Evolutionary conservation across 495 filamentous ascomycete species (phyloP), one percentile per base, ranked within the genome.

Genomic region (Penicillium lagena): DNA sequence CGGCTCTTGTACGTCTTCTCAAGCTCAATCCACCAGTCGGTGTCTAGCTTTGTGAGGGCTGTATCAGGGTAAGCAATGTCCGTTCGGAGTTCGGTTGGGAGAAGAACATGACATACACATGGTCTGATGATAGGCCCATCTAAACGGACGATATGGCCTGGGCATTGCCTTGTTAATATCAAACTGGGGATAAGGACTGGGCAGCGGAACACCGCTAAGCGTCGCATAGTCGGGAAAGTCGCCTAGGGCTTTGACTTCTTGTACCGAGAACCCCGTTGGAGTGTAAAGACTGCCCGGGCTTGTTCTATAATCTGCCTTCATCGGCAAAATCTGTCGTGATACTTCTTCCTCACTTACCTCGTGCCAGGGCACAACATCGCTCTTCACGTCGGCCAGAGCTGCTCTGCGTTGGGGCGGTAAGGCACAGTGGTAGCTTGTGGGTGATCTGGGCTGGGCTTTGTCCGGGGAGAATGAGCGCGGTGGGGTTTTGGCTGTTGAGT

Each of bases 11-110:
- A 96, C 12, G 79, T 86, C 29, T 77, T 82, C 50, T 93, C 89
- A 7, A 96, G 73, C 63, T 96, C 90, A 28, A 96, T 75, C 90
- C 90, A 96, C 82, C 85, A 96, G 64, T 94, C 82, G 0, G 83
- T 75, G 52, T 96, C 86, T 54, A 90, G 67, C 45, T 89, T 95
- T 30, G 76, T 82, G 9, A 93, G 65, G 7, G 89, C 89, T 95
- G 46, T 36, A 14, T 36, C 12, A 33, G 35, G 22, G 2, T 22
- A 22, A 22, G 3, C 4, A 22, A 22, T 22, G 22, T 22, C 22
- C 4, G 4, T 22, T 22, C 22, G 3, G 4, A 22, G 22, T 22
- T 6, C 22, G 6, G 22, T 22, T 22, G 22, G 4, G 22, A 22
- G 22, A 22, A 22, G 22, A 2, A 13, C n/a, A 30, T 10, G 22